phyloP scores from a whole-genome alignment of 2,329 filamentous ascomycete species.

The Trichophyton schoenleinii region DNA sequence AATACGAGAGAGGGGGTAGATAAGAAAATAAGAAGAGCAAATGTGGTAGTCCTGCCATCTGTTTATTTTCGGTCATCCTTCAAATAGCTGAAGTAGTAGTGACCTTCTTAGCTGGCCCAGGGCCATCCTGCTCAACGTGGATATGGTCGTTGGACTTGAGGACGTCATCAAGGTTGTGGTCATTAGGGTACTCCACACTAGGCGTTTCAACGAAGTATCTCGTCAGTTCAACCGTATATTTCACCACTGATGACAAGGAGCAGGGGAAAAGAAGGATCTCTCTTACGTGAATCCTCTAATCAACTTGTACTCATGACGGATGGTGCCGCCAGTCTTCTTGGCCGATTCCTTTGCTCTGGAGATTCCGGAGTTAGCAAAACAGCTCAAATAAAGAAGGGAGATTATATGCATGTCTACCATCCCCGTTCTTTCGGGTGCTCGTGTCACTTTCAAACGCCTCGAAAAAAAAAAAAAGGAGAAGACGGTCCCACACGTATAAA shows the following conservation, averaged over 20 bases:
- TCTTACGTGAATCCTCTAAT: conserved; percentile 84
- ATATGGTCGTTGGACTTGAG: conserved; percentile 60
- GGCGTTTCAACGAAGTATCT: neutral
- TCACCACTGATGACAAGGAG: neutral
- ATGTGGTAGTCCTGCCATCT: neutral
- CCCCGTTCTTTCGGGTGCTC: neutral
- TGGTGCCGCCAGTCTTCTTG: conserved; percentile 64
- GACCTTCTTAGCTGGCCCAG: conserved; percentile 51
- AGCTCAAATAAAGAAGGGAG: neutral
- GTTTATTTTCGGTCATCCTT: neutral
- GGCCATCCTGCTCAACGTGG: conserved; percentile 63
- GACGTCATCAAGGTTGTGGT: conserved; percentile 43
- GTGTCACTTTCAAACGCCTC: neutral
- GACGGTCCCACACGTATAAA: neutral
- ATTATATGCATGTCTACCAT: neutral
- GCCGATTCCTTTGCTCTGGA: conserved; percentile 64
- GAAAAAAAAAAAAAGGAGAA: neutral
- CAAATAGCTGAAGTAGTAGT: neutral
- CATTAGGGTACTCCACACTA: conserved; percentile 62
- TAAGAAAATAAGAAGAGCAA: neutral
- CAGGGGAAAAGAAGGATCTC: neutral
- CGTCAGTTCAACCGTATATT: neutral
- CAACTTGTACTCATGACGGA: conserved; percentile 69
- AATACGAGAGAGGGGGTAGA: neutral
- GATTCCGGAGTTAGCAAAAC: conserved; percentile 10